Evolutionary conservation across 768 basidiomycete species (phyloP), one percentile per base, ranked within the genome.

Genomic region (Collybiopsis confluens): DNA sequence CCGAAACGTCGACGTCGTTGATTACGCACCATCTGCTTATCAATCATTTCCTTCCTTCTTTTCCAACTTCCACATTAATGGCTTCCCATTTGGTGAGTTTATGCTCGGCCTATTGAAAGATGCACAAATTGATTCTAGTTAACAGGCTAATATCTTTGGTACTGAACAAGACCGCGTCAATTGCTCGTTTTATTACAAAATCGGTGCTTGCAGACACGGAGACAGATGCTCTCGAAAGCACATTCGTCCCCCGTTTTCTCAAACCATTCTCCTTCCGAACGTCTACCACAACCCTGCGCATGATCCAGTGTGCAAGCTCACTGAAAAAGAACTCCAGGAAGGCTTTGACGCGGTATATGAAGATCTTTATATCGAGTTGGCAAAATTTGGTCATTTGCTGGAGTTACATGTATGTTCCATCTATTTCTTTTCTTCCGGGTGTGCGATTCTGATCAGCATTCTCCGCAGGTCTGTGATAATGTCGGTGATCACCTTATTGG

Each of bases 161-260:
- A 94, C 91, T 57, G 90, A 92, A 70, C 90, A 92, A 69, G 90
- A 92, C 67, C 87, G 95, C 62, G 96, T 99, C 58, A 99, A 99
- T 68, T 99, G 96, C 67, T 98, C 95, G 1, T 98, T 99, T 76
- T 98, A 97, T 73, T 94, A 96, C 77, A 96, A 96, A 75, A 99
- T 99, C 74, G 97, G 97, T 55, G 97, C 97, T 44, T 99, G 97
- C 72, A 80, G 97, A 51, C 97, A 99, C 70, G 97, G 97, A 30
- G 97, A 99, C 64, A 83, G 97, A 54, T 99, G 97, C 71, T 98
- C 97, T 3, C 82, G 96, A 63, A 98, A 98, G 69, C 97, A 99
- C 70, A 98, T 98, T 71, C 88, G 90, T 66, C 96, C 96, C 2
- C 92, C 95, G 3, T 98, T 96, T 70, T 97, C 94, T 13, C 95